A percentile compares a stretch with the other conserved stretches of the same genome.
Evolutionary conservation across 345 rosid species (phyloP).

Genomic region (Laguncularia racemosa): DNA sequence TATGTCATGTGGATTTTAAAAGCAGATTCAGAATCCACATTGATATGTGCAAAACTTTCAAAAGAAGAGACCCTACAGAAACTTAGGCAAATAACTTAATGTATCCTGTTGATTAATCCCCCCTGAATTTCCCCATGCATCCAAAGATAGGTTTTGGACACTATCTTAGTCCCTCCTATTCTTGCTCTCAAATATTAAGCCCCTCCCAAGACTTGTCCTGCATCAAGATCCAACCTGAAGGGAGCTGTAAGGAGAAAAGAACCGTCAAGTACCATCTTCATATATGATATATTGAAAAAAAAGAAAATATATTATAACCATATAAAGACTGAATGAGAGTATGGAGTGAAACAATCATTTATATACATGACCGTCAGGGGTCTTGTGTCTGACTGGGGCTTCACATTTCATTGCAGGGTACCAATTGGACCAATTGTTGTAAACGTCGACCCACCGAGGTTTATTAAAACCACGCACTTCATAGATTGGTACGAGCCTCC

Average conservation of each 20-base stretch:
- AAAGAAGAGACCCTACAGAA: neutral
- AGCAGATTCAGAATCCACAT: too few relatives aligned
- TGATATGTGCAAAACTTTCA: neutral
- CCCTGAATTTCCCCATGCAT: slow-evolving; percentile 66
- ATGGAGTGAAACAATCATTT: slow-evolving; percentile 6
- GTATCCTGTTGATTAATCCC: slow-evolving; percentile 71
- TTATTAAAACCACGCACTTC: slow-evolving; percentile 36
- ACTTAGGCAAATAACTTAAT: neutral
- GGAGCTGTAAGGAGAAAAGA: slow-evolving; percentile 25
- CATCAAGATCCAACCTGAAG: slow-evolving; percentile 26
- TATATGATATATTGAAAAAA: too few relatives aligned
- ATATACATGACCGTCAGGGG: slow-evolving; percentile 50
- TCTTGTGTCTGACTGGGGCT: slow-evolving; percentile 37
- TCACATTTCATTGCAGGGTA: slow-evolving; percentile 56
- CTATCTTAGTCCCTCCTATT: slow-evolving; percentile 51
- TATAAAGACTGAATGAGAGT: slow-evolving; percentile 7
- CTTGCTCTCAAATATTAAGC: slow-evolving; percentile 44
- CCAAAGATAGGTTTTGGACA: slow-evolving; percentile 55
- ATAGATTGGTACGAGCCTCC: slow-evolving; percentile 19
- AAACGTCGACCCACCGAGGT: slow-evolving; percentile 22
- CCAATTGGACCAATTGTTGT: slow-evolving; percentile 74
- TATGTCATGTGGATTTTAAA: too few relatives aligned
- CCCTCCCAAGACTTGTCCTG: slow-evolving; percentile 38
- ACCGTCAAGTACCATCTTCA: too few relatives aligned
- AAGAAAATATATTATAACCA: neutral